phyloP scores from a whole-genome alignment of 208 protist species.

The Leishmania aethiopica region DNA sequence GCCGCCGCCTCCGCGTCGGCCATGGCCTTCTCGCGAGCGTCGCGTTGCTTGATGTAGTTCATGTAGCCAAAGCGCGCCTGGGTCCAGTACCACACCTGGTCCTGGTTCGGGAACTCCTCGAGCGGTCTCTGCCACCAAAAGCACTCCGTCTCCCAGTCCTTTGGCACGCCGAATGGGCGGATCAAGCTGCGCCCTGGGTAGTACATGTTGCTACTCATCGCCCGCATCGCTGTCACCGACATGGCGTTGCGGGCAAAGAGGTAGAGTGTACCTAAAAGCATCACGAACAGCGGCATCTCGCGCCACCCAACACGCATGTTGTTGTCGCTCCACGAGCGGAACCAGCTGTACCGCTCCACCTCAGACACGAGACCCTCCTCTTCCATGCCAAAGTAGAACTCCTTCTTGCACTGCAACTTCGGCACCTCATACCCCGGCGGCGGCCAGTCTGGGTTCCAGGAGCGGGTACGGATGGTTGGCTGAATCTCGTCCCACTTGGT shows the following conservation, averaged over 20 bases:
- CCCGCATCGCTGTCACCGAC: constrained; percentile 63
- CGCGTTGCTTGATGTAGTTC: constrained; percentile 77
- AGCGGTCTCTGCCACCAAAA: constrained; percentile 91
- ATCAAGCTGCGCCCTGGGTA: constrained; percentile 76
- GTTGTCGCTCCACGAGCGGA: constrained; percentile 80
- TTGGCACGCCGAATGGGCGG: constrained; percentile 77
- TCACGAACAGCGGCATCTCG: constrained; percentile 74
- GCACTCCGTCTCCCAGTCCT: constrained; percentile 67
- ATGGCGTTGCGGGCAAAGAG: constrained; percentile 60
- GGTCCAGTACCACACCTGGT: constrained; percentile 82
- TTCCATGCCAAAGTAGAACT: constrained; percentile 85
- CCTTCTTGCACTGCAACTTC: constrained; percentile 84
- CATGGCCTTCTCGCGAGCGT: constrained; percentile 66
- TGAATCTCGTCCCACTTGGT: constrained; percentile 89
- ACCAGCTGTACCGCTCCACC: constrained; percentile 90
- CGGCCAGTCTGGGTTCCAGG: constrained; percentile 89
- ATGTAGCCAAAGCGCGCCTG: constrained; percentile 82
- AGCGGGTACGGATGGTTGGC: constrained; percentile 80
- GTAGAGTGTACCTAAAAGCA: constrained; percentile 65
- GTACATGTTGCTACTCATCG: constrained; percentile 83
- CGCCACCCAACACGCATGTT: constrained; percentile 86
- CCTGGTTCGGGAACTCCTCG: constrained; percentile 87
- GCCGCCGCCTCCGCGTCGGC: constrained; percentile 41
- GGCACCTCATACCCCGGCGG: constrained; percentile 86
- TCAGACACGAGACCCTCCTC: constrained; percentile 81